A percentile compares a stretch with the other conserved stretches of the same genome.
Evolutionary conservation across 2,329 filamentous ascomycete genomes (phyloP).

Genomic region (Cercospora nicotianae): DNA sequence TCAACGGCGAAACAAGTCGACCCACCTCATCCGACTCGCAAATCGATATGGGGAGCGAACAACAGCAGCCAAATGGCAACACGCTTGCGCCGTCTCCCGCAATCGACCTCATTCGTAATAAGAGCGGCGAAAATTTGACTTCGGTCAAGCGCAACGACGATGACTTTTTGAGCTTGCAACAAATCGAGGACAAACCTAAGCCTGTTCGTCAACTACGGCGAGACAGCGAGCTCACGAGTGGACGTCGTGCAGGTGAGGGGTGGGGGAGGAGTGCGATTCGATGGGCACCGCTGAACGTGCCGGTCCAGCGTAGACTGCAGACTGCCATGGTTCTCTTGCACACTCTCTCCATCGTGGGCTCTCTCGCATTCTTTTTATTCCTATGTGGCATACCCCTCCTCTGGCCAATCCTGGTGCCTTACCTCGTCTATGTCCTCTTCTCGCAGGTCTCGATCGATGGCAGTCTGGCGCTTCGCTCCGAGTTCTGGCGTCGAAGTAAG

Average conservation of each 20-base stretch:
- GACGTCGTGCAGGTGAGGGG: conserved; percentile 54
- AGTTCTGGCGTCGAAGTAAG: conserved; percentile 69
- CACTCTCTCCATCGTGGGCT: conserved; percentile 50
- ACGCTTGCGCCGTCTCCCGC: conserved; percentile 28
- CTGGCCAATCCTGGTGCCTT: conserved; percentile 77
- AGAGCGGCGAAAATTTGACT: conserved; percentile 47
- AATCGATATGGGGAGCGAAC: conserved; percentile 16
- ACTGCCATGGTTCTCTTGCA: conserved; percentile 52
- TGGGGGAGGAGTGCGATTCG: conserved; percentile 62
- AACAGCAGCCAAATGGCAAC: conserved; percentile 12
- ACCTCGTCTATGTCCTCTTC: conserved; percentile 79
- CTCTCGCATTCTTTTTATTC: conserved; percentile 80
- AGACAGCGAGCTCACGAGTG: conserved; percentile 50
- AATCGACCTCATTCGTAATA: conserved; percentile 48
- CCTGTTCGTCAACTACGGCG: conserved; percentile 19
- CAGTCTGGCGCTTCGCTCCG: conserved; percentile 69
- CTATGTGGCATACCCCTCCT: conserved; percentile 86
- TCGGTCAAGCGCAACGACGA: conserved; percentile 29
- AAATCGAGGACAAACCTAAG: conserved; percentile 39
- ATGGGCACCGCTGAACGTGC: conserved; percentile 80
- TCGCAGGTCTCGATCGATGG: conserved; percentile 77
- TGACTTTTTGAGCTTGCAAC: conserved; percentile 30
- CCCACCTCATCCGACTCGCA: conserved; percentile 6
- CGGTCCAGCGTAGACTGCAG: conserved; percentile 53
- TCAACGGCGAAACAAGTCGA: conserved; percentile 28